Base-by-base conservation (phyloP, 176 grass and related monocot species). In the Aegilops speltoides region DNA sequence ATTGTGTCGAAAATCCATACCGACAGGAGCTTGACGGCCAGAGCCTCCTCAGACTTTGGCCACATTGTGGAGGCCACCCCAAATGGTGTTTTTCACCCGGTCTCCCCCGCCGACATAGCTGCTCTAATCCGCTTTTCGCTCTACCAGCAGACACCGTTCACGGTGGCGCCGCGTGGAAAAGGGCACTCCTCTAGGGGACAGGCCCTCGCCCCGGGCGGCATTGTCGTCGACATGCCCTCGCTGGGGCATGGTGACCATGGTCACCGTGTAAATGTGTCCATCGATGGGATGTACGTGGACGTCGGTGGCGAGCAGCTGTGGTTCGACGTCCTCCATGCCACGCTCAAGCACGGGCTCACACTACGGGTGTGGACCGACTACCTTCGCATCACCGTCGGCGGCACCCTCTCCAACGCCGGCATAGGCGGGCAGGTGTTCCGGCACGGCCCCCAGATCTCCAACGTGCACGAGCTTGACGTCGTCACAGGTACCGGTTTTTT, bases 121-220 rank as follows among this genome's bases (percentile, higher is more conserved):
- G 26, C 45, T 8, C 89, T 97, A 3, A 82, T 97, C 50, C 85
- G 60, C 3, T 48, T 90, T 50, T 89, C 92, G 0, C 74, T 87
- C 64, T 54, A 62, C 2, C 89, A 71, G 34, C 3, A 77, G 0
- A 65, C n/a, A 7, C 86, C 88, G 9, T 94, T 94, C 81, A 46
- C 86, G 0, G 87, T 94, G 70, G 84, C 86, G 0, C 81, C 92
- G 0, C 87, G 94, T 0, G 94, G 88, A 0, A 19, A 76, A 36
- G 94, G 91, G 1, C 94, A 97, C 73, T 97, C 94, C 0, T 63
- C 92, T 1, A 25, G 83, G 0, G 89, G 91, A 16, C 94, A 97
- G 13, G 79, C 89, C 5, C 62, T 92, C 1, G 88, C 80, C 2
- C 19, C 77, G 0, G 81, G 79, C 17, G 90, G 92, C n/a, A 79